phyloP scores from a whole-genome alignment of 768 basidiomycete genomes.

The Infundibulicybe gibba region DNA sequence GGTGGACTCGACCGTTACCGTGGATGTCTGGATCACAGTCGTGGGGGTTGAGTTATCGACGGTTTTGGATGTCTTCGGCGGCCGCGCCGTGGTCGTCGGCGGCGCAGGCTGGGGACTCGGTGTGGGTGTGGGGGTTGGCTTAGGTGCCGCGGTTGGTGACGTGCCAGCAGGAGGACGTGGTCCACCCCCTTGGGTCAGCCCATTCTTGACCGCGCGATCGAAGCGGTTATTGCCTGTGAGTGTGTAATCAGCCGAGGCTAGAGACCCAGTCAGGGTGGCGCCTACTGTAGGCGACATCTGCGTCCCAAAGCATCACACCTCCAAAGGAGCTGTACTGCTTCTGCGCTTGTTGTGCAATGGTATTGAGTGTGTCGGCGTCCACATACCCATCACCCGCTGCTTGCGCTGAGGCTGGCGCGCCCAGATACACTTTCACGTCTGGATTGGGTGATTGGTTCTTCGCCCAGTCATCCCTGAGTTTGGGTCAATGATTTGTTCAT shows the following conservation, averaged over 20 bases:
- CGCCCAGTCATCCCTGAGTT: slow-evolving; percentile 55
- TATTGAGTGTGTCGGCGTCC: slow-evolving; percentile 35
- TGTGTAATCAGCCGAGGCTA: no score
- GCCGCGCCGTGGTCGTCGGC: not conserved
- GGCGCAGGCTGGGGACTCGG: slow-evolving; percentile 3
- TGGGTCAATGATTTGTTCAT: no score
- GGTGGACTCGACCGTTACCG: slow-evolving; percentile 7
- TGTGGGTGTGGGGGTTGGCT: slow-evolving; percentile 6
- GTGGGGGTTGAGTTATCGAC: slow-evolving; percentile 3
- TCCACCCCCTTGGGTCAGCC: slow-evolving; percentile 24
- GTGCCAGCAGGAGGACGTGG: slow-evolving; percentile 12
- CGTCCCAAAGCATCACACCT: slow-evolving; percentile 50
- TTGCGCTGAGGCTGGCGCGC: slow-evolving; percentile 47
- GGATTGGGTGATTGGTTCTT: slow-evolving; percentile 52
- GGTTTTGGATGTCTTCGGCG: not conserved
- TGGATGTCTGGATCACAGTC: not conserved
- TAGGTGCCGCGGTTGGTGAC: slow-evolving; percentile 4
- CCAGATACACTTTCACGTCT: slow-evolving; percentile 58
- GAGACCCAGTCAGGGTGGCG: slow-evolving; percentile 11
- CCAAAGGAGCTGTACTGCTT: slow-evolving; percentile 57
- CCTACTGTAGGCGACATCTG: slow-evolving; percentile 36
- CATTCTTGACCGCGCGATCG: slow-evolving; percentile 46
- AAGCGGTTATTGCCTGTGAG: slow-evolving; percentile 41
- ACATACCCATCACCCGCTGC: slow-evolving; percentile 57
- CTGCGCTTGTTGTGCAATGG: slow-evolving; percentile 39